phyloP scores from a whole-genome alignment of 805 yeast species.

The Yarrowia sp. region DNA sequence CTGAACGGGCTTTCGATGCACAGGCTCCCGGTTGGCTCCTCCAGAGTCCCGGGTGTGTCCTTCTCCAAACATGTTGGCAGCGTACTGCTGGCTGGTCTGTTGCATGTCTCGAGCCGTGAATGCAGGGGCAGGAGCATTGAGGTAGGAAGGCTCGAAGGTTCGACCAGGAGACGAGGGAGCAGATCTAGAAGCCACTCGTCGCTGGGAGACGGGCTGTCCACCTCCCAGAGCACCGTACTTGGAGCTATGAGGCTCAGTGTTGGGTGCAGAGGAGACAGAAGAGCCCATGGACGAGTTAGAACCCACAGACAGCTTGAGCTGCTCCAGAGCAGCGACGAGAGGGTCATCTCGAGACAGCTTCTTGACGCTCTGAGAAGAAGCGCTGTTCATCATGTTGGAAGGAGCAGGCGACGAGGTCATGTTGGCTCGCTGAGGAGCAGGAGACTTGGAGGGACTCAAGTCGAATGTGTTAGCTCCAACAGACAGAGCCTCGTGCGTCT shows the following conservation, averaged over 20 bases:
- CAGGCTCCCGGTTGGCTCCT: constrained; percentile 20
- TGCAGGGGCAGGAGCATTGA: constrained; percentile 49
- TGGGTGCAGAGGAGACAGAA: constrained; percentile 18
- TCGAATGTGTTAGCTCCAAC: constrained; percentile 49
- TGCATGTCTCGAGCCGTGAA: constrained; percentile 54
- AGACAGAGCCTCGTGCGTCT: constrained; percentile 26
- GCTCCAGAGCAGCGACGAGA: constrained; percentile 61
- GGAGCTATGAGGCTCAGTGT: constrained; percentile 28
- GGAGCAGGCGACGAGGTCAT: constrained; percentile 11
- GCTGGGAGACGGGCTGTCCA: constrained; percentile 32
- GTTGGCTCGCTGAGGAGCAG: constrained; percentile 23
- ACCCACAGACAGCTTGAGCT: constrained; percentile 47
- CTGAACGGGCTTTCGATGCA: constrained; percentile 32
- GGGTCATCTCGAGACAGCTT: constrained; percentile 54
- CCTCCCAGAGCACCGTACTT: constrained; percentile 38
- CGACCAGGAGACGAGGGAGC: constrained; percentile 46
- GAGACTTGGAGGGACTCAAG: constrained; percentile 42
- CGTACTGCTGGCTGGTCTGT: constrained; percentile 48
- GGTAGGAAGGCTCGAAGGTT: constrained; percentile 36
- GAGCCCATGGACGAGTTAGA: constrained; percentile 37
- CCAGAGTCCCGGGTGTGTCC: constrained; percentile 26
- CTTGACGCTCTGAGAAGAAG: constrained; percentile 39
- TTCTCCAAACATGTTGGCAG: constrained; percentile 36
- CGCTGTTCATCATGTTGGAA: neutral
- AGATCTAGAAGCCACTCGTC: constrained; percentile 45